Evolutionary conservation across 2,329 filamentous ascomycete genomes (phyloP), one percentile per base, ranked within the genome.

Genomic region (Ilyonectria sp.): DNA sequence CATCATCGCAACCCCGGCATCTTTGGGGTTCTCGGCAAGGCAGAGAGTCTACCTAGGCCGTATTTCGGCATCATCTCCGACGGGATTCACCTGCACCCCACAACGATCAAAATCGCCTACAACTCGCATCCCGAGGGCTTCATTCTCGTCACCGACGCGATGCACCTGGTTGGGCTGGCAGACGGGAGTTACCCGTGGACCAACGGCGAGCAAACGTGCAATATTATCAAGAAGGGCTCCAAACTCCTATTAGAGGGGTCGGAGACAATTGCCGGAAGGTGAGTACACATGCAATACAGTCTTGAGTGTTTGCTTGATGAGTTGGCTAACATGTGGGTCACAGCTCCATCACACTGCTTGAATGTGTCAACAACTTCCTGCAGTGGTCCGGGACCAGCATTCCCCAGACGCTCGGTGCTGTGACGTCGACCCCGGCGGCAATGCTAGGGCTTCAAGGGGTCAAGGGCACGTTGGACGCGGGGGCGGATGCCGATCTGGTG

Each of bases 41-140:
- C 87, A 9, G 87, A 91, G 74, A 85, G 80, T 68, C 76, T 83
- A 61, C 79, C 82, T 13, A 86, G 91, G 58, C 94, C 94, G 0
- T 97, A 88, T 80, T 98, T 95, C 79, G 95, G 95, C 65, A 89
- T 97, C 76, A 97, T 98, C 68, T 90, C 93, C 4, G 95, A 98
- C 77, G 95, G 95, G 21, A 94, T 97, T 69, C 95, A 98, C 78
- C 85, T 97, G 35, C 94, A 97, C 74, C 93, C 94, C 0, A 95
- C 94, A 1, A 93, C 93, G 0, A 90, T 97, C 81, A 95, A 94
- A 79, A 95, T 97, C 67, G 94, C 95, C 2, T 97, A 92, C 84
- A 93, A 93, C 72, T 91, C 94, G 0, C 93, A 97, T 76, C 94
- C 94, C 0, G 88, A 91, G 5, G 95, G 95, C 1, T 91, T 96